phyloP scores from a whole-genome alignment of 2,329 filamentous ascomycete species.

The Clarireedia sp. region DNA sequence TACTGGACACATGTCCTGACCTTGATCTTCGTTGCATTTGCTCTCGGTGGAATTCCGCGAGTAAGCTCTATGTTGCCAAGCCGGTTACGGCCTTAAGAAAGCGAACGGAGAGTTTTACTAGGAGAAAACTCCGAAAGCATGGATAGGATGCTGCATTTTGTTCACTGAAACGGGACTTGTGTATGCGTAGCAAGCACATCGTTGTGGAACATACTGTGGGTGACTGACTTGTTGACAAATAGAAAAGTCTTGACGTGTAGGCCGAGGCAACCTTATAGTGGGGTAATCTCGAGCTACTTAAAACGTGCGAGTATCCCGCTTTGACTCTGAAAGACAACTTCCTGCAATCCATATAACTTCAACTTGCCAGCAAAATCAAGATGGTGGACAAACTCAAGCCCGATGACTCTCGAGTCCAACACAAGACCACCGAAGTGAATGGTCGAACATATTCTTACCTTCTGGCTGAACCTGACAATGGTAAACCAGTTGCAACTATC shows the following conservation, averaged over 20 bases:
- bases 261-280: neutral
- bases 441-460: slow-evolving; percentile 64
- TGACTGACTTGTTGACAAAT: neutral
- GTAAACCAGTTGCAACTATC: slow-evolving; percentile 41
- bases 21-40: no score
- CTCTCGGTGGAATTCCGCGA: no score
- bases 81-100: neutral
- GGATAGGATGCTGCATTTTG: neutral
- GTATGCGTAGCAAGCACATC: neutral
- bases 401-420: slow-evolving; percentile 58
- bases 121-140: no score
- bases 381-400: slow-evolving; percentile 54
- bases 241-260: neutral
- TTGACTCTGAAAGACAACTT: no score
- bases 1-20: no score
- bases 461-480: slow-evolving; percentile 37
- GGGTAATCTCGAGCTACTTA: neutral
- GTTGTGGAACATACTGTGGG: neutral
- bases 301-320: neutral
- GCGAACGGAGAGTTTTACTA: no score
- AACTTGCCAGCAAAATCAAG: neutral
- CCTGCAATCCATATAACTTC: neutral
- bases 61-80: neutral
- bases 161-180: neutral
- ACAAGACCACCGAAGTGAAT: slow-evolving; percentile 55